Conservation (phyloP, 78 protist genomes). For the Monosiga brevicollis region DNA sequence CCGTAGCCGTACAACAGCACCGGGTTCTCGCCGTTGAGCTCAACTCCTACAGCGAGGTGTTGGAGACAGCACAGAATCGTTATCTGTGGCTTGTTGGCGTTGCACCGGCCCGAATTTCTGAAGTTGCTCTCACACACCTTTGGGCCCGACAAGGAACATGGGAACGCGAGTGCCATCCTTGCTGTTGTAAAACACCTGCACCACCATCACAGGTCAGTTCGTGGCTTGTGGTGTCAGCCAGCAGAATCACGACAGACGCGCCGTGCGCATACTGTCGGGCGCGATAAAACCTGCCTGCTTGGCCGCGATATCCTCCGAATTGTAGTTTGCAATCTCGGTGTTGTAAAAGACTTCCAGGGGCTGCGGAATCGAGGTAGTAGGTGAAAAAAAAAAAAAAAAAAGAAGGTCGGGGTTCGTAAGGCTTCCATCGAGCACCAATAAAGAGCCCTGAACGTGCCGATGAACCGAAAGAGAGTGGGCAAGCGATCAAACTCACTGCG, state of each 20-base stretch:
- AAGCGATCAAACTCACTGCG: too few relatives aligned
- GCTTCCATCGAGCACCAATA: too few relatives aligned
- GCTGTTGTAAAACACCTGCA: conserved; percentile 67
- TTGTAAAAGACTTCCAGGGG: neutral
- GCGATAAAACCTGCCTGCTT: neutral
- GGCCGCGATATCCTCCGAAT: neutral
- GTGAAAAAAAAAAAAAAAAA: too few relatives aligned
- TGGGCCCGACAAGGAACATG: conserved; percentile 68
- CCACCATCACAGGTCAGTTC: neutral
- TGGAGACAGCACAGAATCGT: too few relatives aligned
- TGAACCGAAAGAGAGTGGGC: too few relatives aligned
- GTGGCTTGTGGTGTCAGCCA: neutral
- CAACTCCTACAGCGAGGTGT: neutral
- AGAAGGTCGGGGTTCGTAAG: too few relatives aligned
- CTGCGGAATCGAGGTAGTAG: neutral
- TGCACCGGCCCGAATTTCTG: neutral
- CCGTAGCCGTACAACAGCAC: conserved; percentile 76
- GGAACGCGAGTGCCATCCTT: conserved; percentile 82
- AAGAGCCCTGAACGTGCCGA: too few relatives aligned
- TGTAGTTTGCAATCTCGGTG: neutral
- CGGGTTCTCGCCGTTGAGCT: conserved; percentile 35
- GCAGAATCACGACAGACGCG: neutral
- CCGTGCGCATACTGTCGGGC: neutral
- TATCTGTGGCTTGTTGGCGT: neutral
- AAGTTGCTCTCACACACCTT: conserved; percentile 5